Evolutionary conservation across 1,284 basidiomycete species (phyloP).

Genomic region (Pseudozyma pruni): DNA sequence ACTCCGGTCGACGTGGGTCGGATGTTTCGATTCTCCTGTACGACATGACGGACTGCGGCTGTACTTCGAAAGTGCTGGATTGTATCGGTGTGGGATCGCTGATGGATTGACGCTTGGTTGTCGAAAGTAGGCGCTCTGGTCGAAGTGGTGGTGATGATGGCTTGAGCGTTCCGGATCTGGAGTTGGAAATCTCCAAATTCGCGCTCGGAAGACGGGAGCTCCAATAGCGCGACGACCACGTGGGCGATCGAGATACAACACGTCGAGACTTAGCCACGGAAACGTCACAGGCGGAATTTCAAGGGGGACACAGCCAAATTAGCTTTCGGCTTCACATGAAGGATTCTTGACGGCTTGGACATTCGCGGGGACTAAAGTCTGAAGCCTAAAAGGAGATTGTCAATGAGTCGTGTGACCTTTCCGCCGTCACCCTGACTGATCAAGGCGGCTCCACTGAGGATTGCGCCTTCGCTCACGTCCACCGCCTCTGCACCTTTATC

Average conservation of each 20-base stretch:
- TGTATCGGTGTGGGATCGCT: no score
- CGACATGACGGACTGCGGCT: conserved; percentile 31
- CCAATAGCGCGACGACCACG: conserved; percentile 11
- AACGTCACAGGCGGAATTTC: no score
- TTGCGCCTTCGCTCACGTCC: conserved; percentile 71
- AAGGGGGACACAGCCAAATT: no score
- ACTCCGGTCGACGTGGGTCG: conserved; percentile 36
- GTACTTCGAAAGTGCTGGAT: no score
- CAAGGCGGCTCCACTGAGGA: conserved; percentile 89
- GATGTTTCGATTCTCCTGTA: conserved; percentile 34
- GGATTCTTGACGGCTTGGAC: no score
- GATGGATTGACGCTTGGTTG: no score
- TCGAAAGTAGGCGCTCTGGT: no score
- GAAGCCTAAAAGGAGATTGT: conserved; percentile 84
- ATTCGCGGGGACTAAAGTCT: conserved; percentile 34
- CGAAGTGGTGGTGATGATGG: conserved; percentile 1
- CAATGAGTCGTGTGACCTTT: conserved; percentile 88
- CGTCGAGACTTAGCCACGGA: no score
- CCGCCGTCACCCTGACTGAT: conserved; percentile 69
- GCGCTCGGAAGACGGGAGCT: conserved; percentile 14
- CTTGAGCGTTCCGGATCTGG: conserved; percentile 5
- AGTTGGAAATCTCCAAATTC: neutral
- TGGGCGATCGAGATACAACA: conserved; percentile 1
- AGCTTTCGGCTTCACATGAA: no score
- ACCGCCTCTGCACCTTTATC: conserved; percentile 56